Evolutionary conservation across 1,284 basidiomycete genomes (phyloP).

Genomic region (Sporisorium scitamineum): DNA sequence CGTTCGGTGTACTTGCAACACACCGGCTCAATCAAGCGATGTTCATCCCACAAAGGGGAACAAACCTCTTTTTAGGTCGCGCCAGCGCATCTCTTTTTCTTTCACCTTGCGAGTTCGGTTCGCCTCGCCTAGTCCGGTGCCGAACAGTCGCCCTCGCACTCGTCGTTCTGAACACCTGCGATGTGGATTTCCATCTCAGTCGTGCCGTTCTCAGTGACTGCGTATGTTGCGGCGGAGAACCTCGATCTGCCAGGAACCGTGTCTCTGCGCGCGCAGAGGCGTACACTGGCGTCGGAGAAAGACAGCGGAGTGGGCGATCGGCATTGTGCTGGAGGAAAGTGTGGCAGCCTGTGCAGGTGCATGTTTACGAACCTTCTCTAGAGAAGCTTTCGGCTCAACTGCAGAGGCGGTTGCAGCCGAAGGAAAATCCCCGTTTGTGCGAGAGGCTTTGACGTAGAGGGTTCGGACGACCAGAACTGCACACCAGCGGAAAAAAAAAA

Average conservation of each 20-base stretch:
- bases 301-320: no score
- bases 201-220: no score
- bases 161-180: no score
- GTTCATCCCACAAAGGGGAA: neutral
- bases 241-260: no score
- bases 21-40: no score
- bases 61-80: neutral
- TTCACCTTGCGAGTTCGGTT: neutral
- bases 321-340: neutral
- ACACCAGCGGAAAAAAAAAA: neutral
- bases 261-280: no score
- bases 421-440: no score
- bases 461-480: neutral
- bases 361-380: constrained; percentile 3
- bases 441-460: no score
- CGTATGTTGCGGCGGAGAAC: no score
- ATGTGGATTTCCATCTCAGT: no score
- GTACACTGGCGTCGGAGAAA: neutral
- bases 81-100: neutral
- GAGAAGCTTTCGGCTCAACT: neutral
- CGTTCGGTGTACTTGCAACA: no score
- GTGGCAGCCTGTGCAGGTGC: neutral
- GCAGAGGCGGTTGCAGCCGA: neutral
- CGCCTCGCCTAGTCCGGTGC: constrained; percentile 1
- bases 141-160: no score